Percentiles rank a stretch among this genome's conserved stretches.
Conservation (phyloP, 2,329 filamentous ascomycete genomes). For the Beauveria australis region DNA sequence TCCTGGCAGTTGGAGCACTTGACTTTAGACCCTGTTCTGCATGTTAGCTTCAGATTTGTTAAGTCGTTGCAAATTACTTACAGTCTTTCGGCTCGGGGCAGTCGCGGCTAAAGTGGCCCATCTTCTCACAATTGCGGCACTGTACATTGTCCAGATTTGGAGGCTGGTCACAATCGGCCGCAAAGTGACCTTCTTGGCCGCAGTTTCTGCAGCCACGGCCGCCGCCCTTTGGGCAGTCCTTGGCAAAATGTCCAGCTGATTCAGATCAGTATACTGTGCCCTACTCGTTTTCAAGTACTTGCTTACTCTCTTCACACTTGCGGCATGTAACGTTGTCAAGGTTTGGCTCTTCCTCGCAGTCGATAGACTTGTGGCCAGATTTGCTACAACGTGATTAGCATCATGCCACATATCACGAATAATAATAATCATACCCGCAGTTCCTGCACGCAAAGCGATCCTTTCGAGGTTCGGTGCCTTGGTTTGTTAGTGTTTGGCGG, state of each 20-base stretch:
- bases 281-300: background rate
- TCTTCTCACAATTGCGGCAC: slow-evolving; percentile 54
- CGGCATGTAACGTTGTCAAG: slow-evolving; percentile 56
- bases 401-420: background rate
- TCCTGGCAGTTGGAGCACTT: slow-evolving; percentile 31
- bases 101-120: slow-evolving; percentile 54
- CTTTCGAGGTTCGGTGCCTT: slow-evolving; percentile 50
- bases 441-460: slow-evolving; percentile 62
- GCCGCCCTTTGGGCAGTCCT: slow-evolving; percentile 55
- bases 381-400: slow-evolving; percentile 25
- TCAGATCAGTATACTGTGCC: background rate
- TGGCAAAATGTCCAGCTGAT: slow-evolving; percentile 51
- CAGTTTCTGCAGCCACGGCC: slow-evolving; percentile 54
- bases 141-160: slow-evolving; percentile 37
- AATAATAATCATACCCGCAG: slow-evolving; percentile 40
- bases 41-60: slow-evolving; percentile 13
- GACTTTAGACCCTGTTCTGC: slow-evolving; percentile 29
- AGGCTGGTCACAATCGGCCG: slow-evolving; percentile 41
- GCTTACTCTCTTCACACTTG: slow-evolving; percentile 54
- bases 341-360: slow-evolving; percentile 53
- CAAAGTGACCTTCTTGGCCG: slow-evolving; percentile 51
- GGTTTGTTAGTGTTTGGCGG: slow-evolving; percentile 11
- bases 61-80: slow-evolving; percentile 16
- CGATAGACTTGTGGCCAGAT: slow-evolving; percentile 40
- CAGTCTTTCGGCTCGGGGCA: slow-evolving; percentile 47